phyloP scores from a whole-genome alignment of 257 asterid species.

The Solanum ossicruentum region DNA sequence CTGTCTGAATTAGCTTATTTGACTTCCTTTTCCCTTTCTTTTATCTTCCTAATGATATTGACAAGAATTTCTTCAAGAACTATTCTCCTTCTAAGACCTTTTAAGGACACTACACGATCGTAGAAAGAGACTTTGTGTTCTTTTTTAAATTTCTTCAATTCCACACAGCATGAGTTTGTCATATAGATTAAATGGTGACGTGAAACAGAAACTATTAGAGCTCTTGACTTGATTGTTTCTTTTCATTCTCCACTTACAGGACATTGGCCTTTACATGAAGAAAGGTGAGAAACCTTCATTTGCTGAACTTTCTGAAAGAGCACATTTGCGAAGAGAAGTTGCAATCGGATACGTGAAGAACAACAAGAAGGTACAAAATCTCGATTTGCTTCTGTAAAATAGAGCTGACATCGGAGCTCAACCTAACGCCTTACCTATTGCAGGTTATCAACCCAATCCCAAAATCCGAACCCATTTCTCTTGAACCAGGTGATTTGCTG shows the following conservation, averaged over 20 bases:
- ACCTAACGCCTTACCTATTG: not conserved
- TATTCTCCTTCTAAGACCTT: not conserved
- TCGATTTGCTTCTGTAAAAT: not conserved
- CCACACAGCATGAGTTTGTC: not conserved
- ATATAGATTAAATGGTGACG: not conserved
- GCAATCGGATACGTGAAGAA: conserved; percentile 83
- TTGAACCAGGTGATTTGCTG: conserved; percentile 40
- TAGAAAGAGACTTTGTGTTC: not conserved
- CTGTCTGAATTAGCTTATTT: not conserved
- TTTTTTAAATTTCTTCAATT: not conserved
- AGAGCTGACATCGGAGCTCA: not conserved
- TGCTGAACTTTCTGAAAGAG: conserved; percentile 83
- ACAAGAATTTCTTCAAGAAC: not conserved
- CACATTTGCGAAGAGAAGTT: conserved; percentile 78
- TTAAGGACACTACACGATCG: not conserved
- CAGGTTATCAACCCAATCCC: conserved; percentile 89
- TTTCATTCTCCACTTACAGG: conserved; percentile 17
- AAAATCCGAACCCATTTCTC: conserved; percentile 53
- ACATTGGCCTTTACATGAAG: conserved; percentile 70
- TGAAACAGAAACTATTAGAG: not conserved
- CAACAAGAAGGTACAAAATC: conserved; percentile 48
- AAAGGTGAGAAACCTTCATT: conserved; percentile 70
- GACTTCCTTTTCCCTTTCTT: not conserved
- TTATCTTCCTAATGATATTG: not conserved
- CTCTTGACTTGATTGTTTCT: conserved; percentile 5